Base-by-base conservation (phyloP, 768 basidiomycete genomes). In the Boletus rufocinnamomeus region DNA sequence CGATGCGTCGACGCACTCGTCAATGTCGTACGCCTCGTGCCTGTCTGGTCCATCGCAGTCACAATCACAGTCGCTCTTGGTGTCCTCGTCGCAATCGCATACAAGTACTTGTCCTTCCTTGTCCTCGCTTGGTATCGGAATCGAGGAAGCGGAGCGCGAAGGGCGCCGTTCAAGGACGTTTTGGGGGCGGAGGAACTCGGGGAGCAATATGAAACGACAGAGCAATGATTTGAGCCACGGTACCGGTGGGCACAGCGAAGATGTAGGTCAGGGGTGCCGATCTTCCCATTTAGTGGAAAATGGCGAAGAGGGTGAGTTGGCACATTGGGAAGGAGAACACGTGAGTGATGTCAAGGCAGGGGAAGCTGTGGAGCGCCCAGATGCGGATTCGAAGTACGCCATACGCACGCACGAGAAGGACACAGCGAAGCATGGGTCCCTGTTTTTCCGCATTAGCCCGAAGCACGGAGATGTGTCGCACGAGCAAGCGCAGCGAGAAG, bases 361-460 rank as follows among this genome's bases (percentile, higher is more conserved):
- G 17, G 32, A 50, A 17, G 28, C 14, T 0, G 7, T 21, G 32
- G 50, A 40, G 5, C 38, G 11, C 25, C 7, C 23, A 9, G 28
- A 48, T 17, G n/a, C 6, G 4, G 47, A 44, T 48, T 54, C 40
- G 19, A 61, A 45, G 30, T 41, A 56, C 9, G 3, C 2, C 17
- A 16, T 21, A 7, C 44, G 32, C 13, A 17, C 30, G 11, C 44
- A 46, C 1, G 53, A 58, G 4, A 69, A 71, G 9, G 70, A 74
- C 4, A 66, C 67, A 4, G 70, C 69, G 47, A 75, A 75, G 56
- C 73, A 72, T 40, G 71, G 68, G 8, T 63, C 62, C 4, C 6
- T 61, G 16, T 57, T 70, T 40, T 59, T 48, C 17, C 67, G 56
- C 16, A 48, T 37, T 23, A 57, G 72, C 65, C 28, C 74, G 69